Percentiles rank a stretch among this genome's conserved stretches.
Conservation (phyloP, 345 rosid genomes). For the Aquilaria yunnanensis region DNA sequence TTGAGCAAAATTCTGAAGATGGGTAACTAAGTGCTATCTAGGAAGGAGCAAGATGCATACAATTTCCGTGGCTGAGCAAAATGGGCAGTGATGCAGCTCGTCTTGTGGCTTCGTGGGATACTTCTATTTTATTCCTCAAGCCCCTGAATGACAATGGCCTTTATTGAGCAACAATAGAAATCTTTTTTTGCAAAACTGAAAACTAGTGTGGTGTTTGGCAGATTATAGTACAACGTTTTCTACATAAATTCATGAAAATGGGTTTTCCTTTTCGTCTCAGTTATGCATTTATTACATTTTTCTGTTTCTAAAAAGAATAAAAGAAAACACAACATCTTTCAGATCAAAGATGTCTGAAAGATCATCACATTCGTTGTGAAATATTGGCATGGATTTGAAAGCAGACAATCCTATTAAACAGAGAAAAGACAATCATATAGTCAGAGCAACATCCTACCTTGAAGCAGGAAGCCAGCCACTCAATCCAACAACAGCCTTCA, state of each 20-base stretch:
- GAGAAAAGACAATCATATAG: background rate
- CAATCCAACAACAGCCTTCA: slow-evolving; percentile 51
- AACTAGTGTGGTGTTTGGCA: background rate
- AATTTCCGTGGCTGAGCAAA: slow-evolving; percentile 55
- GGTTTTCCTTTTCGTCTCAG: too few species aligned
- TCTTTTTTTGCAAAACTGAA: background rate
- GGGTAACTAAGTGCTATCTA: background rate
- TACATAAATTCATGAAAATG: background rate
- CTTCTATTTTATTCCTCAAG: slow-evolving; percentile 51
- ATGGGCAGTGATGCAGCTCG: slow-evolving; percentile 64
- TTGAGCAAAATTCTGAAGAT: background rate
- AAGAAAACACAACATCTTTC: too few species aligned
- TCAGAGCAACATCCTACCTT: slow-evolving; percentile 35
- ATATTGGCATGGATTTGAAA: too few species aligned
- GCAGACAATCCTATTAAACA: too few species aligned
- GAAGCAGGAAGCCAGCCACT: slow-evolving; percentile 96
- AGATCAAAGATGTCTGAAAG: too few species aligned
- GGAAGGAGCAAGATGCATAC: slow-evolving; percentile 27
- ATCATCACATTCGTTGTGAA: too few species aligned
- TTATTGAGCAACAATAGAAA: slow-evolving; percentile 3
- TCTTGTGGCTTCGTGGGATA: slow-evolving; percentile 55
- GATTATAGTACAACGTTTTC: background rate
- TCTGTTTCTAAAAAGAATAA: background rate
- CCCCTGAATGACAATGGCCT: slow-evolving; percentile 28
- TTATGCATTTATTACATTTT: too few species aligned